A percentile compares a stretch with the other conserved stretches of the same genome.
These are phyloP conservation scores for Pisolithus orientalis DNA, from an alignment of 768 basidiomycete species.

Conservation along the genomic window DNA sequence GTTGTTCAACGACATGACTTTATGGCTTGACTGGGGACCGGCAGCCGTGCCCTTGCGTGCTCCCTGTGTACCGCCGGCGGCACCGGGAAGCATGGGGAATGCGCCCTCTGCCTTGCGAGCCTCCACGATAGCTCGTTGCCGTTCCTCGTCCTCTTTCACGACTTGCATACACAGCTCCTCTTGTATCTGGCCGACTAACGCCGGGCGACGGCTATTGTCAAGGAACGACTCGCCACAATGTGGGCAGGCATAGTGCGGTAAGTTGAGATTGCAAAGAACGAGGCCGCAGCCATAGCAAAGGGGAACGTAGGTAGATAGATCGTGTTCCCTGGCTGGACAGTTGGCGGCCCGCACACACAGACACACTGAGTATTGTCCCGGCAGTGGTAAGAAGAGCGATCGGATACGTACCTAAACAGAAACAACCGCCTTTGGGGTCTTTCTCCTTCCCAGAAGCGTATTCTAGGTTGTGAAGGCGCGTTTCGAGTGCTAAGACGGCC, in stretches of 20 bases:
- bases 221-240: conserved; percentile 41
- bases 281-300: conserved; percentile 56
- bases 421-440: too few relatives aligned
- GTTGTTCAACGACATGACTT: conserved; percentile 52
- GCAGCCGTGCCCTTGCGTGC: conserved; percentile 17
- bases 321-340: too few relatives aligned
- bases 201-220: conserved; percentile 22
- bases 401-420: too few relatives aligned
- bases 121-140: too few relatives aligned
- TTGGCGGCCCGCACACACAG: not conserved
- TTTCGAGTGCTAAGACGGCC: too few relatives aligned
- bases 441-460: too few relatives aligned
- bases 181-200: conserved; percentile 40
- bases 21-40: conserved; percentile 39
- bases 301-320: conserved; percentile 31
- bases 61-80: too few relatives aligned
- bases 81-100: too few relatives aligned
- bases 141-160: conserved; percentile 30
- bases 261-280: conserved; percentile 54
- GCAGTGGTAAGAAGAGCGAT: too few relatives aligned
- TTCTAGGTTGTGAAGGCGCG: too few relatives aligned
- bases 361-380: too few relatives aligned
- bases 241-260: conserved; percentile 49
- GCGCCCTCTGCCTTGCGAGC: too few relatives aligned
- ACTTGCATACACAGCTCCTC: conserved; percentile 37